phyloP scores from a whole-genome alignment of 2,329 filamentous ascomycete species.

The Aspergillus sp. region DNA sequence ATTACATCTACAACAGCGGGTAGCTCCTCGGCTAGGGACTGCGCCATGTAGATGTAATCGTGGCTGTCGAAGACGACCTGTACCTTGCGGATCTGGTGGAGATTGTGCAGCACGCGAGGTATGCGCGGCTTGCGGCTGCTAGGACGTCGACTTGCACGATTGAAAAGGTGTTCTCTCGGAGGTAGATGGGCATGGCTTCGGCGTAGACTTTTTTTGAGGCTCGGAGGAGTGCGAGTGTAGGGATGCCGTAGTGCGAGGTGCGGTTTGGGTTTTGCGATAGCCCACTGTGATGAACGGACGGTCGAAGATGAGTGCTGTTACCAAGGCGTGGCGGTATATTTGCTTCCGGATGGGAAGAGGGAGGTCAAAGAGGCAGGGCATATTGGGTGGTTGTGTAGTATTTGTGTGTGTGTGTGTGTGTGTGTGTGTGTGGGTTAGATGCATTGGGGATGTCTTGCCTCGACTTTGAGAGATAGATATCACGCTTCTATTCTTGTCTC shows the following conservation, averaged over 20 bases:
- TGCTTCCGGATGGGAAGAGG: slow-evolving; percentile 14
- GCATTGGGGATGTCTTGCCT: too few relatives aligned
- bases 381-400: background rate
- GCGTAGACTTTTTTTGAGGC: slow-evolving; percentile 16
- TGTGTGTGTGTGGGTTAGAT: too few relatives aligned
- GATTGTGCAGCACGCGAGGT: slow-evolving; percentile 12
- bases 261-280: slow-evolving; percentile 8
- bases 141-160: slow-evolving; percentile 19
- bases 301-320: slow-evolving; percentile 16
- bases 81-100: slow-evolving; percentile 15
- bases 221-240: slow-evolving; percentile 16
- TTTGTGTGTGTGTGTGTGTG: background rate
- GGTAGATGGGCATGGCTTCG: slow-evolving; percentile 18
- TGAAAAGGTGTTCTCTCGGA: slow-evolving; percentile 22
- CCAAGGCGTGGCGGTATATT: slow-evolving; percentile 19
- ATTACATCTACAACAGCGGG: background rate
- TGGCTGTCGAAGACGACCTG: slow-evolving; percentile 20
- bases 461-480: too few relatives aligned
- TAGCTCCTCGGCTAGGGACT: slow-evolving; percentile 2
- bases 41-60: slow-evolving; percentile 18
- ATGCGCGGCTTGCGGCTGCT: slow-evolving; percentile 5
- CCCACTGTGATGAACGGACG: slow-evolving; percentile 18
- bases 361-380: slow-evolving; percentile 11
- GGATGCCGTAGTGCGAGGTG: slow-evolving; percentile 7
- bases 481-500: too few relatives aligned